Conservation (phyloP, 1,139 yeast species). For the Candida smagusa region DNA sequence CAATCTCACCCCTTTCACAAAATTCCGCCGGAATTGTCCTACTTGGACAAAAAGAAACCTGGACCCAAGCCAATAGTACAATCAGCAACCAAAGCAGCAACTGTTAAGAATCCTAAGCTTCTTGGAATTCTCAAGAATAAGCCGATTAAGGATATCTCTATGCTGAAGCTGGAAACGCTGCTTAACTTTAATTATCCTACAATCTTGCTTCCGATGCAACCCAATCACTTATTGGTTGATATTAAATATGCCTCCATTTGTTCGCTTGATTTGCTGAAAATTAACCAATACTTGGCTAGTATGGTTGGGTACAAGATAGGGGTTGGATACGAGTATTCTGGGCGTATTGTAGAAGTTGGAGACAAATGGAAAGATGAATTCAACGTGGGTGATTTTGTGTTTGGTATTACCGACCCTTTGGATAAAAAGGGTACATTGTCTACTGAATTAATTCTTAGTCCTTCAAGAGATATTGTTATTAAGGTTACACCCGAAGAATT, state of each 20-base stretch:
- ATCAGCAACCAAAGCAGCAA: conserved; percentile 6
- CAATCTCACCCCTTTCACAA: conserved; percentile 37
- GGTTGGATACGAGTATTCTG: conserved; percentile 43
- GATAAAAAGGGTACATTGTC: conserved; percentile 38
- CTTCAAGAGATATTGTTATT: conserved; percentile 30
- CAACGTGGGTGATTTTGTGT: conserved; percentile 33
- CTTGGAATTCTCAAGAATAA: conserved; percentile 31
- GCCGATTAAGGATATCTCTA: conserved; percentile 41
- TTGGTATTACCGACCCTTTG: conserved; percentile 35
- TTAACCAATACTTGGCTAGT: conserved; percentile 35
- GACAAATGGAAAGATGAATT: conserved; percentile 19
- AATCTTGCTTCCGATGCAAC: conserved; percentile 33
- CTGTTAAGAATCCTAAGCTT: conserved; percentile 7
- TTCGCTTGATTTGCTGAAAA: conserved; percentile 38
- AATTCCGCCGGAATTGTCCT: conserved; percentile 44
- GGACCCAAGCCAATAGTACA: conserved; percentile 5
- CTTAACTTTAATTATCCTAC: conserved; percentile 42
- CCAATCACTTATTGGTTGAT: conserved; percentile 33
- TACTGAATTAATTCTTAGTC: conserved; percentile 33
- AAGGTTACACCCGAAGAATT: conserved; percentile 25
- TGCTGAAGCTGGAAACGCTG: conserved; percentile 41
- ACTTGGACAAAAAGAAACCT: conserved; percentile 27
- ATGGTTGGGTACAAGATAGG: conserved; percentile 39
- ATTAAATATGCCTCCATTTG: conserved; percentile 37
- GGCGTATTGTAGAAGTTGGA: conserved; percentile 34